phyloP scores from a whole-genome alignment of 495 filamentous ascomycete species.

The Oleoguttula mirabilis region DNA sequence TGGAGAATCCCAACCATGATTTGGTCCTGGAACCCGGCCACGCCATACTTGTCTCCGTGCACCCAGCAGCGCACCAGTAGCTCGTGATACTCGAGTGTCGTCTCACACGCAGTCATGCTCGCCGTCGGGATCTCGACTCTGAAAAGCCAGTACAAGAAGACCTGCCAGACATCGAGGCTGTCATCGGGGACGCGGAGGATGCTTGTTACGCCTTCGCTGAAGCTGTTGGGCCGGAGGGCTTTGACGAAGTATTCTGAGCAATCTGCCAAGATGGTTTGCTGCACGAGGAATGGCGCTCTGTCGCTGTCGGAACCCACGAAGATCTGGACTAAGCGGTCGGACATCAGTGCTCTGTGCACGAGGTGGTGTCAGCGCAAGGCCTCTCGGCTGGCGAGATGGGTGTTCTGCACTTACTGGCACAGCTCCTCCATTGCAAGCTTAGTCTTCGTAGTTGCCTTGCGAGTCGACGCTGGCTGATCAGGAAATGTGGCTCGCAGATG shows the following conservation, averaged over 20 bases:
- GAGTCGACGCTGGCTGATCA: too few species aligned
- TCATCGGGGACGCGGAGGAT: background rate
- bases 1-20: background rate
- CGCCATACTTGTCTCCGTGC: background rate
- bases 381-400: too few species aligned
- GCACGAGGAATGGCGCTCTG: background rate
- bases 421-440: too few species aligned
- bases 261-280: background rate
- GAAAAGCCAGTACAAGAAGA: background rate
- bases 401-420: too few species aligned
- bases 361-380: too few species aligned
- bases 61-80: background rate
- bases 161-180: background rate
- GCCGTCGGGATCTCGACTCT: too few species aligned
- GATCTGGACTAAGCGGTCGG: background rate
- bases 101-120: too few species aligned
- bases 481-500: too few species aligned
- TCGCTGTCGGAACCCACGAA: background rate
- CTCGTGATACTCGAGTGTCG: too few species aligned
- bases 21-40: background rate
- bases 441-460: too few species aligned
- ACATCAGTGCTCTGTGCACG: too few species aligned
- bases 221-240: background rate
- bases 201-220: background rate
- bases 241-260: background rate